These are phyloP conservation scores for Pseudopithomyces chartarum DNA, from an alignment of 2,329 filamentous ascomycete species.

Conservation along the genomic window DNA sequence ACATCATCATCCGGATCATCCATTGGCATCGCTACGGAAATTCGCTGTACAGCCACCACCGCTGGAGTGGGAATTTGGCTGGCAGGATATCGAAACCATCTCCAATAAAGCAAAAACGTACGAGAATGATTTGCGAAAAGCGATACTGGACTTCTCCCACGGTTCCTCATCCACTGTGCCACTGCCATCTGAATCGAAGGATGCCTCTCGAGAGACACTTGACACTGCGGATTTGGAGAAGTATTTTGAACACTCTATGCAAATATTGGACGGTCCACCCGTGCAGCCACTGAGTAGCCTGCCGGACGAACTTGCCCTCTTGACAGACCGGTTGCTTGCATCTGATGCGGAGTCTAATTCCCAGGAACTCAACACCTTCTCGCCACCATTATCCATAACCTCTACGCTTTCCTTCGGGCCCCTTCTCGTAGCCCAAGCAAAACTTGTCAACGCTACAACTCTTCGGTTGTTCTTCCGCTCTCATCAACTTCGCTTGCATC, in stretches of 20 bases:
- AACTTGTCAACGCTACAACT: conserved; percentile 76
- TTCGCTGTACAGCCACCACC: conserved; percentile 59
- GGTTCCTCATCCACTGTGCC: conserved; percentile 1
- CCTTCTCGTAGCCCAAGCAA: conserved; percentile 73
- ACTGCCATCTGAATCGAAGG: background rate
- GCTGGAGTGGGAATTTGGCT: conserved; percentile 72
- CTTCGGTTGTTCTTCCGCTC: conserved; percentile 76
- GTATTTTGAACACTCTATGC: conserved; percentile 35
- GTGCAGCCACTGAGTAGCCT: conserved; percentile 12
- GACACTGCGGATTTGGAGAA: conserved; percentile 16
- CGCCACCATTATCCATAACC: conserved; percentile 60
- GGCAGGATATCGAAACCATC: conserved; percentile 69
- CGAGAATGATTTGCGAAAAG: conserved; percentile 47
- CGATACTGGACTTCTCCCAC: conserved; percentile 33
- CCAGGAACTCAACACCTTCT: conserved; percentile 26
- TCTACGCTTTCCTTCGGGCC: conserved; percentile 78
- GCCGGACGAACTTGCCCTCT: conserved; percentile 34
- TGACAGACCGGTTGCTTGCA: conserved; percentile 28
- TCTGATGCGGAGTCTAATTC: background rate
- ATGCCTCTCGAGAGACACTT: background rate
- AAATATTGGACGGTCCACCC: conserved; percentile 31
- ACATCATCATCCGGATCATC: conserved; percentile 72
- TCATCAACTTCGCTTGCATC: conserved; percentile 73
- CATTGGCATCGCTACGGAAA: conserved; percentile 62
- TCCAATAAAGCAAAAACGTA: conserved; percentile 63